Evolutionary conservation across 2,329 filamentous ascomycete genomes (phyloP), one percentile per base, ranked within the genome.

Genomic region (Sarocladium kiliense): DNA sequence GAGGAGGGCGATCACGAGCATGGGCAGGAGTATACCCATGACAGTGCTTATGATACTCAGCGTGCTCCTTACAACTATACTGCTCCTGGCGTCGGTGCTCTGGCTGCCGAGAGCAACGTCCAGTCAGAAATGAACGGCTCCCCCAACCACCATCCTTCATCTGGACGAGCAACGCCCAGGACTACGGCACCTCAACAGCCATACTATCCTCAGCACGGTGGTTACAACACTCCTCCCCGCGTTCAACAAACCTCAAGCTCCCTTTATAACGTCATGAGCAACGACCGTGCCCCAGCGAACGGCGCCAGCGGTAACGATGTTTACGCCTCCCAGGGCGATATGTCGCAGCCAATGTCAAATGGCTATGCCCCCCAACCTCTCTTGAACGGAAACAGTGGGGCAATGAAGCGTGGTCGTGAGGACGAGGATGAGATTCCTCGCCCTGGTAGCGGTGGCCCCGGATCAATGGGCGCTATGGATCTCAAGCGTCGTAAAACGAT

Each of bases 191-290:
- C 87, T 1, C 78, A 85, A 36, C 87, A 89, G 61, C 77, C 85
- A 2, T 90, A 91, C 70, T 97, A 95, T 72, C 70, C 80, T 5
- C 81, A 81, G 58, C 77, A 78, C 67, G 69, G 79, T 53, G 86
- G 86, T 25, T 96, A 95, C 73, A 87, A 78, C 67, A 92, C 90
- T 1, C 88, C 92, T 50, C 91, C 91, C 21, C 86, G 91, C 41
- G 77, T 81, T 9, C 75, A 79, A 56, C 78, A 85, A 57, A 80
- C 87, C 3, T 86, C 89, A 1, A 92, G 89, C 76, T 95, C 85
- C 66, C 76, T 96, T 53, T 96, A 96, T 78, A 95, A 86, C 70
- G 87, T 95, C 59, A 91, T 96, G 75, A 92, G 87, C 68, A 91
- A 89, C 66, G 88, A 90, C 57, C 82, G 89, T 25, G 82, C 76